Percentiles rank a stretch among this genome's conserved stretches.
Conservation (phyloP, 225 moss, liverwort and hornwort species). For the Antitrichia curtipendula region DNA sequence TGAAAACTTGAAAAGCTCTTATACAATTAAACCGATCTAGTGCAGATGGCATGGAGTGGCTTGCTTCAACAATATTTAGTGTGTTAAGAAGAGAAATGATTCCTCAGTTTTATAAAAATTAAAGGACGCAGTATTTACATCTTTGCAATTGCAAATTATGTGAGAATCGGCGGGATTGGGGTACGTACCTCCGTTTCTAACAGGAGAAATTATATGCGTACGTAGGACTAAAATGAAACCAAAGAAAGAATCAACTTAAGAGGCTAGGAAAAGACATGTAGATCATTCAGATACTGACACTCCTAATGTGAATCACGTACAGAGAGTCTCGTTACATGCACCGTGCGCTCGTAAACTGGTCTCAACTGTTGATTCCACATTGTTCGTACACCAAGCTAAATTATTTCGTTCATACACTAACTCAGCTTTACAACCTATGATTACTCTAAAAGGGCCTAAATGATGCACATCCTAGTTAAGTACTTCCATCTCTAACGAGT, state of each 20-base stretch:
- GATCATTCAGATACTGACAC: no score
- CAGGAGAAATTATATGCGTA: neutral
- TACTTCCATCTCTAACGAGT: neutral
- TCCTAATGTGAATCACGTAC: no score
- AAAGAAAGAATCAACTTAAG: neutral
- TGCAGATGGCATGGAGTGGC: neutral
- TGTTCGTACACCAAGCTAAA: neutral
- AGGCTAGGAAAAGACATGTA: neutral
- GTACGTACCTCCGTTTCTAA: neutral
- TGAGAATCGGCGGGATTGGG: neutral
- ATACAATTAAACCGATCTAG: no score
- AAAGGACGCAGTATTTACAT: neutral
- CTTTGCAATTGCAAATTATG: neutral
- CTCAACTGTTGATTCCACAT: neutral
- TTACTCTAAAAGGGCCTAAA: neutral
- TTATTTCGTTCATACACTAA: neutral
- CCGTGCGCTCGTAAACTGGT: neutral
- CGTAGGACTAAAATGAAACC: neutral
- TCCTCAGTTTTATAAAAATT: neutral
- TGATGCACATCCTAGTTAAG: neutral
- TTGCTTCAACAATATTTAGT: neutral
- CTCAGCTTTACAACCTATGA: neutral
- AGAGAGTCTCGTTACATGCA: neutral
- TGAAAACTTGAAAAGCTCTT: neutral
- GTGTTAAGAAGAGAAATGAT: neutral